Base-by-base conservation (phyloP, 2,329 filamentous ascomycete species). In the Fusarium ambrosium region DNA sequence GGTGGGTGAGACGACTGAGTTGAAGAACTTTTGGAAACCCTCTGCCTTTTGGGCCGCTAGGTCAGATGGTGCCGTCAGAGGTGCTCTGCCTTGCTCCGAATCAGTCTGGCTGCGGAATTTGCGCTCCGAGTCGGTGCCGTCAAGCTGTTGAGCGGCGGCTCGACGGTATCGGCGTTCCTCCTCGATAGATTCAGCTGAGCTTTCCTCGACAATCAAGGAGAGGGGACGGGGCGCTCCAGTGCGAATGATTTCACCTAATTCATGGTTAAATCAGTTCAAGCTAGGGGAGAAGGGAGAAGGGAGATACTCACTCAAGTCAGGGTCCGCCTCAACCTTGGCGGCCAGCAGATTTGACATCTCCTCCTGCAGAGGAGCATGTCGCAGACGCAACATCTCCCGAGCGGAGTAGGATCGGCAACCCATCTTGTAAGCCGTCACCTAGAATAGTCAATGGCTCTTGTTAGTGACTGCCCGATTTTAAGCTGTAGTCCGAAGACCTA, bases 21-120 rank as follows among this genome's bases (percentile, higher is more conserved):
- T 90, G 82, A 91, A 92, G 79, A 93, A 93, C 62, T 88, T 86
- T 79, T 91, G 88, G 75, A 93, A 93, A n/a, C 91, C 91, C 79
- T 92, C 90, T 37, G 87, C 87, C 74, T 89, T 87, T 79, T 92
- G 90, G 29, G 89, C 87, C 41, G 80, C 82, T 37, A 88, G 80
- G 10, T 86, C 88, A 22, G 85, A 80, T 13, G 90, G 90, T 24
- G 89, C 89, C 61, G 87, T 82, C 39, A 90, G 82, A 8, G 89
- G 89, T 56, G 87, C 87, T 48, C 79, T 82, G 51, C 81, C 80
- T 20, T 84, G 76, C 71, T 89, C 85, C 1, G 84, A 84, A 20
- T 84, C 84, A 59, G 81, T 84, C 64, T 88, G 82, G 60, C 87
- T 85, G 41, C 84, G 82, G 69, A 87, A 89, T 63, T 83, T 84